phyloP scores from a whole-genome alignment of 2,329 filamentous ascomycete species.

The Colletotrichum liaoningense region DNA sequence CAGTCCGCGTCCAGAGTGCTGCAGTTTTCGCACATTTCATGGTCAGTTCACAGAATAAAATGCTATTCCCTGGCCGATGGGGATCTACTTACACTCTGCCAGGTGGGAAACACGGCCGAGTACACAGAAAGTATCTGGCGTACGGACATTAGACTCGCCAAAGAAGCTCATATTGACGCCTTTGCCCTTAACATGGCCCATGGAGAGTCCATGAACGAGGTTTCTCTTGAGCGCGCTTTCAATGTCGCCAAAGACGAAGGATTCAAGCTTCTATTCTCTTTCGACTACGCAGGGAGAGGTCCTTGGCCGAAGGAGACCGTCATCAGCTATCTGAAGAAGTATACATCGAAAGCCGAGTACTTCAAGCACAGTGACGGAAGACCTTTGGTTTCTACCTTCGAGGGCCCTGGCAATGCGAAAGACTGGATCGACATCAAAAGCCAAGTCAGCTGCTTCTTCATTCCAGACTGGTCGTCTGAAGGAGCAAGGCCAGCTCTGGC shows the following conservation, averaged over 20 bases:
- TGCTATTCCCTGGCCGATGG: no score
- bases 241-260: neutral
- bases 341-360: conserved; percentile 12
- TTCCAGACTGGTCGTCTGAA: conserved; percentile 56
- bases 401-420: conserved; percentile 51
- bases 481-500: conserved; percentile 42
- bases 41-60: no score
- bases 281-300: conserved; percentile 14
- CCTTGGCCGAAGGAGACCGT: neutral
- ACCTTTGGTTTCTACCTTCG: conserved; percentile 54
- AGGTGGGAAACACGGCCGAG: neutral
- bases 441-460: conserved; percentile 53
- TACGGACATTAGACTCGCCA: conserved; percentile 16
- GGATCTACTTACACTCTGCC: no score
- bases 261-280: conserved; percentile 21
- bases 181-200: conserved; percentile 29
- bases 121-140: neutral
- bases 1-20: no score
- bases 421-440: conserved; percentile 56
- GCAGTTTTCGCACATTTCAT: no score
- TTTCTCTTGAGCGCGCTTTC: conserved; percentile 14
- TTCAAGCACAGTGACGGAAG: conserved; percentile 39
- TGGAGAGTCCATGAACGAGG: conserved; percentile 26
- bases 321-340: conserved; percentile 8
- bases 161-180: conserved; percentile 29